Evolutionary conservation across 2,329 filamentous ascomycete species (phyloP).

Genomic region (Fusarium ramigenum): DNA sequence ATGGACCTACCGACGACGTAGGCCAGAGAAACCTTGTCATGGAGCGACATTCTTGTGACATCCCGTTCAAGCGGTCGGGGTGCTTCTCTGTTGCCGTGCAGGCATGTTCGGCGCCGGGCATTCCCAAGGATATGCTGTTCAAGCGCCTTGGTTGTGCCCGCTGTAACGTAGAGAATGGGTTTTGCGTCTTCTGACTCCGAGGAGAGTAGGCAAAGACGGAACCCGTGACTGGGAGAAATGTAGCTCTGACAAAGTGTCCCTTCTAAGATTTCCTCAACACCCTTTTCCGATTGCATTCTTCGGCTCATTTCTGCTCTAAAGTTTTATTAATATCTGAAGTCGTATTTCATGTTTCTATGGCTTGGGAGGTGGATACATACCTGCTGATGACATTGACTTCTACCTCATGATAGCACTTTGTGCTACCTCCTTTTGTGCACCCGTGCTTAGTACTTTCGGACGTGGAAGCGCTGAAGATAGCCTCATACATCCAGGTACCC

Average conservation of each 20-base stretch:
- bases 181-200: background rate
- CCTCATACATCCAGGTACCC: too few relatives aligned
- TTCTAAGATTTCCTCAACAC: background rate
- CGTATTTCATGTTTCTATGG: too few relatives aligned
- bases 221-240: background rate
- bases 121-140: fast-evolving
- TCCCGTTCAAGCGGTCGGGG: fast-evolving
- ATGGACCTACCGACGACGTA: background rate
- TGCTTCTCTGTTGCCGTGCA: background rate
- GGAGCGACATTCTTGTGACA: fast-evolving
- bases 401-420: too few relatives aligned
- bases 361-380: too few relatives aligned
- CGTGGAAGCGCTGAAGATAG: too few relatives aligned
- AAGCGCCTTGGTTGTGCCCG: fast-evolving
- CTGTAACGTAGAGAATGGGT: background rate
- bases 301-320: too few relatives aligned
- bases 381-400: too few relatives aligned
- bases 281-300: too few relatives aligned
- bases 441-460: too few relatives aligned
- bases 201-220: background rate
- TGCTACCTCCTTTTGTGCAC: too few relatives aligned
- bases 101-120: fast-evolving
- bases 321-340: too few relatives aligned
- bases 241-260: background rate
- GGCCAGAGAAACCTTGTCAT: background rate